Conservation (phyloP, 2,329 filamentous ascomycete genomes). For the Aureobasidium sp. region DNA sequence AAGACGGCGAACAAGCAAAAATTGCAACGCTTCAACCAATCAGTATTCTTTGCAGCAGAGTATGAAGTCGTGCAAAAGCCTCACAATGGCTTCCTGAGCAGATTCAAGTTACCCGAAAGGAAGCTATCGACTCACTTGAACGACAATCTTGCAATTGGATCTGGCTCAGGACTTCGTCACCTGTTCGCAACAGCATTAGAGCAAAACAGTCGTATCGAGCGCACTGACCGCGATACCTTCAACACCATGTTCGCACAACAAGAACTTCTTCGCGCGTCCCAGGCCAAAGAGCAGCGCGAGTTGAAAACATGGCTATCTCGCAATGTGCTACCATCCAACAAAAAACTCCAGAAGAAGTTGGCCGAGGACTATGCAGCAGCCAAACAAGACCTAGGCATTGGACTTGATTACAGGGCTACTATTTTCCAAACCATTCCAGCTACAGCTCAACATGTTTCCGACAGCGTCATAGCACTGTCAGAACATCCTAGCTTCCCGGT, state of each 20-base stretch:
- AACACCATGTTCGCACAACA: constrained; percentile 10
- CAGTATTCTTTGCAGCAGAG: constrained; percentile 8
- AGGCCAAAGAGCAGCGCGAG: constrained; percentile 8
- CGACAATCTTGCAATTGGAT: neutral
- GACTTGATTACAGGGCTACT: constrained; percentile 1
- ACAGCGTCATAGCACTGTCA: neutral
- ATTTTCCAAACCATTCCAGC: constrained; percentile 3
- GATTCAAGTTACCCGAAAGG: neutral
- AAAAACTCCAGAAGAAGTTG: constrained; percentile 1
- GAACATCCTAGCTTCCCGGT: neutral
- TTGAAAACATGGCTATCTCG: neutral
- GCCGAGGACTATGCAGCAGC: constrained; percentile 4
- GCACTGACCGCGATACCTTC: constrained; percentile 7
- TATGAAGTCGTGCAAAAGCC: neutral
- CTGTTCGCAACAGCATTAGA: neutral
- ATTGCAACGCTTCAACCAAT: constrained; percentile 10
- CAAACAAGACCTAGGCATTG: constrained; percentile 5
- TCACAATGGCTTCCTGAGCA: neutral
- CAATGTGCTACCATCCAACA: constrained; percentile 1
- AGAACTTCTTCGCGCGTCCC: neutral
- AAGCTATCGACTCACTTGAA: neutral
- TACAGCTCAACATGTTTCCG: neutral
- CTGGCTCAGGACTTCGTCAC: neutral
- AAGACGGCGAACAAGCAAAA: neutral
- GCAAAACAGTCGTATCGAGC: constrained; percentile 1